Percentiles rank a stretch among this genome's conserved stretches.
These are phyloP conservation scores for Stylosanthes scabra DNA, from an alignment of 331 rosid genomes.

Conservation along the genomic window DNA sequence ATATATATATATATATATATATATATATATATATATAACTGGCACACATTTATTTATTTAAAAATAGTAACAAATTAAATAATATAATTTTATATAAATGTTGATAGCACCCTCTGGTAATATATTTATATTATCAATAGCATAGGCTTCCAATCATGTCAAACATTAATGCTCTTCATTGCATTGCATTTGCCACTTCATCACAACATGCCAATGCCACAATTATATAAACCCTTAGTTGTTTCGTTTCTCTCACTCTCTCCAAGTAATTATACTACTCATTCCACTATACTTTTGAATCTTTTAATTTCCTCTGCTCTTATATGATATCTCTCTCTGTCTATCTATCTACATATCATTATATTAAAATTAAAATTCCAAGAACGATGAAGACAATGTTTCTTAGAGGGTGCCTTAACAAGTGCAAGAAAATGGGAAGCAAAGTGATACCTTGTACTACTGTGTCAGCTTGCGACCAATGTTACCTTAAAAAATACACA, in stretches of 20 bases:
- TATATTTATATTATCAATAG: slow-evolving; percentile 25
- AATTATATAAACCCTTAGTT: slow-evolving; percentile 64
- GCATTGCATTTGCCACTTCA: slow-evolving; percentile 20
- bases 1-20: too few relatives aligned
- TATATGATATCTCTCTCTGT: slow-evolving; percentile 1
- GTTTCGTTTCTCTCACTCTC: slow-evolving; percentile 39
- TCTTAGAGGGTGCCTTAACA: slow-evolving; percentile 65
- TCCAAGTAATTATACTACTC: slow-evolving; percentile 38
- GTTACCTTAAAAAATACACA: slow-evolving; percentile 61
- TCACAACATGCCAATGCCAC: slow-evolving; percentile 58
- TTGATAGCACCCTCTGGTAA: too few relatives aligned
- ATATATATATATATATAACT: slow-evolving; percentile 16
- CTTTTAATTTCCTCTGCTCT: slow-evolving; percentile 27
- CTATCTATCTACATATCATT: neutral
- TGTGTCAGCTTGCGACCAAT: slow-evolving; percentile 39
- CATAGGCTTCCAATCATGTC: slow-evolving; percentile 53
- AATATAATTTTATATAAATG: too few relatives aligned
- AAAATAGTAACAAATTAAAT: slow-evolving; percentile 9
- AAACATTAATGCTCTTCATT: slow-evolving; percentile 58
- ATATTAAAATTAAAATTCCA: neutral
- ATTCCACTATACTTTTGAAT: slow-evolving; percentile 1
- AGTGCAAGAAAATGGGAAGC: slow-evolving; percentile 73
- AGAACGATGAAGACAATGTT: slow-evolving; percentile 68
- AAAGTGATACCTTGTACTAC: slow-evolving; percentile 52
- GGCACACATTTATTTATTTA: slow-evolving; percentile 15